Evolutionary conservation across 306 rosid genomes (phyloP).

Genomic region (Rubus parviflorus): DNA sequence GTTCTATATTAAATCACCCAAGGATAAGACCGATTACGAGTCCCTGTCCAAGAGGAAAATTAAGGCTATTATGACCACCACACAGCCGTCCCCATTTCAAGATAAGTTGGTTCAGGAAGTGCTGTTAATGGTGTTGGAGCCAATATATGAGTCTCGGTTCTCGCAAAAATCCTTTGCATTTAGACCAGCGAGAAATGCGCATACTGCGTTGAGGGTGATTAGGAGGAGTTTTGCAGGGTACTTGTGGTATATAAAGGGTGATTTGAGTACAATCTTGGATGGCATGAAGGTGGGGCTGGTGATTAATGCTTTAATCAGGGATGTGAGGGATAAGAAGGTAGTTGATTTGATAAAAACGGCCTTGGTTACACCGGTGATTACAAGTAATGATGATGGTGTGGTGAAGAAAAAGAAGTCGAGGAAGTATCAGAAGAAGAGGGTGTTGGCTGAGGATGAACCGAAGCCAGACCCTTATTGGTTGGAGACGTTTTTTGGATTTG

Average conservation of each 20-base stretch:
- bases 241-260: conserved; percentile 86
- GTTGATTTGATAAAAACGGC: conserved; percentile 80
- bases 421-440: conserved; percentile 95
- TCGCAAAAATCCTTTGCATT: conserved; percentile 66
- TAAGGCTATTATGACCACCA: conserved; percentile 66
- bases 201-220: conserved; percentile 73
- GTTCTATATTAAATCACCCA: conserved; percentile 63
- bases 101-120: conserved; percentile 88
- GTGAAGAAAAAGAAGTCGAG: conserved; percentile 68
- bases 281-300: conserved; percentile 78
- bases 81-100: conserved; percentile 80
- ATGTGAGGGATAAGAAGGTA: conserved; percentile 80
- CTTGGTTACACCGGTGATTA: conserved; percentile 65
- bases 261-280: conserved; percentile 75
- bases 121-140: conserved; percentile 74
- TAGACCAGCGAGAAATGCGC: conserved; percentile 79
- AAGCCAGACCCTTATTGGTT: conserved; percentile 99
- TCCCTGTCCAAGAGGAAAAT: conserved; percentile 80
- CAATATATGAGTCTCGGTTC: conserved; percentile 75
- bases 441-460: conserved; percentile 90
- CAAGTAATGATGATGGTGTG: conserved; percentile 50
- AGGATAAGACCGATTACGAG: conserved; percentile 67
- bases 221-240: conserved; percentile 83
- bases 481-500: conserved; percentile 83
- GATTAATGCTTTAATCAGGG: conserved; percentile 79